Percentiles rank a stretch among this genome's conserved stretches.
These are phyloP conservation scores for Suaeda aralocaspica DNA, from an alignment of 148 eudicot genomes.

Conservation along the genomic window DNA sequence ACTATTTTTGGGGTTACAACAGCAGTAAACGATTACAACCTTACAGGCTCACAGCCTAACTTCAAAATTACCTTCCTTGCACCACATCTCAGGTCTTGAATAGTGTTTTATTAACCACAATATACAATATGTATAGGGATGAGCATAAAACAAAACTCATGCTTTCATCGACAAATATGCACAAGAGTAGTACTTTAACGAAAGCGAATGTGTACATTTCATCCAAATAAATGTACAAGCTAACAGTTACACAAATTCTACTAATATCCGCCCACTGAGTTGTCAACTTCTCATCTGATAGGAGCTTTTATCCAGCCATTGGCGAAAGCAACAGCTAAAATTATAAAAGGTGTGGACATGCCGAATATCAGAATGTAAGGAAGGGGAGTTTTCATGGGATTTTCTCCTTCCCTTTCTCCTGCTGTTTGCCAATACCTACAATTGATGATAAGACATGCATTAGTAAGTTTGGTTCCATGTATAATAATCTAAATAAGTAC, in stretches of 20 bases:
- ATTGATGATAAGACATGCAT: neutral
- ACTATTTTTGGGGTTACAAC: no score
- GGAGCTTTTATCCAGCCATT: constrained; percentile 97
- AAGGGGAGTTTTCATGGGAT: constrained; percentile 89
- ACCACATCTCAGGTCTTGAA: no score
- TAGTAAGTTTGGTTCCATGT: neutral
- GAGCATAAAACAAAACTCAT: no score
- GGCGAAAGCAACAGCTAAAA: constrained; percentile 83
- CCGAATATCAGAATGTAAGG: constrained; percentile 90
- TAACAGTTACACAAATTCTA: neutral
- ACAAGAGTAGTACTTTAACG: no score
- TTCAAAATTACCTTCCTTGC: no score
- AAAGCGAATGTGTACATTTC: neutral
- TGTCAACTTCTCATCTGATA: constrained; percentile 46
- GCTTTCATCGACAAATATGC: no score
- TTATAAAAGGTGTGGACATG: constrained; percentile 92
- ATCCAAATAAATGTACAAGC: neutral
- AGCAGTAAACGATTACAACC: no score
- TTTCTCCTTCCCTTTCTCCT: constrained; percentile 91
- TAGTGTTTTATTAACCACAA: no score
- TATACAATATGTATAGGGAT: no score
- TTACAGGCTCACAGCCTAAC: no score
- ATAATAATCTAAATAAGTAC: neutral
- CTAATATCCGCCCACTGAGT: neutral
- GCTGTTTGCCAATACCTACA: constrained; percentile 92